Conservation (phyloP, 169 alveolate species). For the Hepatocystis sp. region DNA sequence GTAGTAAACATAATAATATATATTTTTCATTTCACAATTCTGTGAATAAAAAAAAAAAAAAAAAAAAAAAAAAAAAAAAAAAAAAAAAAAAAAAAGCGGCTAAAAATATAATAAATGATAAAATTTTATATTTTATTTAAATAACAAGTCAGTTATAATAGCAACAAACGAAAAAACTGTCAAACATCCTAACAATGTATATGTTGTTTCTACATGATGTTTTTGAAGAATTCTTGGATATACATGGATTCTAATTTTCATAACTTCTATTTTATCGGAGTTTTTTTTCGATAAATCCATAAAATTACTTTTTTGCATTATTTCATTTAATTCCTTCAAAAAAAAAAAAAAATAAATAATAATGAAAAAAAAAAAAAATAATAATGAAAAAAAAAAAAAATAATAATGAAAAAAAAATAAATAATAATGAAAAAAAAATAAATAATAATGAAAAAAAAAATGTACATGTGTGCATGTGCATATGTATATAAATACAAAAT, state of each 20-base stretch:
- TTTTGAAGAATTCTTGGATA: conserved; percentile 69
- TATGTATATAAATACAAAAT: no score
- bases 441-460: no score
- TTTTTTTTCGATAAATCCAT: conserved; percentile 19
- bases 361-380: background rate
- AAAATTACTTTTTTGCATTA: conserved; percentile 16
- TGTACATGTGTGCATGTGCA: no score
- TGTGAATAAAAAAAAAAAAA: no score
- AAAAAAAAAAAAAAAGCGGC: conserved; percentile 4
- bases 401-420: no score
- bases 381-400: background rate
- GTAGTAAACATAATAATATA: no score
- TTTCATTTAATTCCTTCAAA: conserved; percentile 58
- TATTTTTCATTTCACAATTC: no score
- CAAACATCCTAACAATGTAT: conserved; percentile 57
- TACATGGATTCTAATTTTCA: conserved; percentile 72
- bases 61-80: no score
- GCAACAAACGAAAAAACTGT: conserved; percentile 64
- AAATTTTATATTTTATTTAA: conserved; percentile 25
- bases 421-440: no score
- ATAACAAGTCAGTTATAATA: conserved; percentile 66
- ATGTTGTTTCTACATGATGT: conserved; percentile 74
- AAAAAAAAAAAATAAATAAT: conserved; percentile 5
- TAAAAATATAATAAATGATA: background rate
- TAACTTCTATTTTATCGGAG: conserved; percentile 66